phyloP scores from a whole-genome alignment of 2,329 filamentous ascomycete species.

The Scopulariopsis brevicaulis region DNA sequence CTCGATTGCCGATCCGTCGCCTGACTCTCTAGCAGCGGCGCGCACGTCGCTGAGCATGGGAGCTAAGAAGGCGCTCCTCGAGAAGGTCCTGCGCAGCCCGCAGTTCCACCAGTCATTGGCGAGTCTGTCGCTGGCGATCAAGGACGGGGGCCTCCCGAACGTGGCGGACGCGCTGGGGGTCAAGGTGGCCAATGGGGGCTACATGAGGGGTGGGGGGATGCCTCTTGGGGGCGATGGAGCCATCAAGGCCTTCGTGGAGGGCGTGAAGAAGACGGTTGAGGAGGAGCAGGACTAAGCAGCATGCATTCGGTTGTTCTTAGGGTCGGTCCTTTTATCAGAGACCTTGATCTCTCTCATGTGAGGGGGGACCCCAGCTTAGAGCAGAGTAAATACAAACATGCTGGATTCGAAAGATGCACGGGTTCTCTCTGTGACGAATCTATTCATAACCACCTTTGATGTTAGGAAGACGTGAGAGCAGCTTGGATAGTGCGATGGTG shows the following conservation, averaged over 20 bases:
- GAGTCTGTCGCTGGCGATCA: slow-evolving; percentile 75
- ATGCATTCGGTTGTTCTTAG: neutral
- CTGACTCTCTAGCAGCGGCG: slow-evolving; percentile 59
- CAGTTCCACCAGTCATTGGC: slow-evolving; percentile 82
- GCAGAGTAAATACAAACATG: neutral
- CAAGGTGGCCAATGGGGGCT: slow-evolving; percentile 73
- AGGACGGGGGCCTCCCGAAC: slow-evolving; percentile 82
- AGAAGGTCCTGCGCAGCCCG: slow-evolving; percentile 74
- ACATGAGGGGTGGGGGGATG: slow-evolving; percentile 65
- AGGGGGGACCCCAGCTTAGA: neutral
- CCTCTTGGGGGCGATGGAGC: slow-evolving; percentile 82
- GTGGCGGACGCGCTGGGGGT: slow-evolving; percentile 79
- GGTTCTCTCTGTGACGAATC: too few relatives aligned
- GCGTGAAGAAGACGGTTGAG: slow-evolving; percentile 66
- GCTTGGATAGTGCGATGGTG: too few relatives aligned
- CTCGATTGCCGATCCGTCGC: slow-evolving; percentile 51
- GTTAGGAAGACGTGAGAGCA: too few relatives aligned
- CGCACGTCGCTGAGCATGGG: slow-evolving; percentile 59
- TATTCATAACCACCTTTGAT: too few relatives aligned
- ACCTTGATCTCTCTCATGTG: neutral
- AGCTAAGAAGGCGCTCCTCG: slow-evolving; percentile 72
- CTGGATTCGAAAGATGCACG: neutral
- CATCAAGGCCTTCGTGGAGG: slow-evolving; percentile 82
- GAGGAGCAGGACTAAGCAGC: slow-evolving; percentile 1
- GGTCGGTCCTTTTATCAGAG: too few relatives aligned